These are phyloP conservation scores for Kalanchoe fedtschenkoi DNA, from an alignment of 164 flowering plant species.

Conservation along the genomic window DNA sequence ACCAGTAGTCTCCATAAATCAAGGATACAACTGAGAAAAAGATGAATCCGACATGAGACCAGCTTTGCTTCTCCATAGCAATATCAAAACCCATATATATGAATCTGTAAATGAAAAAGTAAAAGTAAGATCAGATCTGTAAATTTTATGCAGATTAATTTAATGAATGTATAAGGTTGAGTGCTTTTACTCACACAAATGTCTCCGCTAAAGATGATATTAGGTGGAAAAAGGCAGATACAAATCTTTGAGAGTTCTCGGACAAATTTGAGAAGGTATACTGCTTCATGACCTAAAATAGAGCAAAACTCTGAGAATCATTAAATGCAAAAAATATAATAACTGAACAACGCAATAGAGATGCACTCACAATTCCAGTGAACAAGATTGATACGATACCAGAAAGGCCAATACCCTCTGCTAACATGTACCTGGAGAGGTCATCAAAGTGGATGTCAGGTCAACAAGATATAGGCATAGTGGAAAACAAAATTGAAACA, in stretches of 20 bases:
- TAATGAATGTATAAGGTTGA: constrained; percentile 5
- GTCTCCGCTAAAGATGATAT: constrained; percentile 98
- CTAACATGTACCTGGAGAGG: constrained; percentile 79
- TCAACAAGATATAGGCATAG: neutral
- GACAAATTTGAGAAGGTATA: constrained; percentile 90
- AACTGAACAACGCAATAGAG: neutral
- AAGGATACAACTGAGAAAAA: constrained; percentile 99
- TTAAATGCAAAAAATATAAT: neutral
- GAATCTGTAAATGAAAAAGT: constrained; percentile 45
- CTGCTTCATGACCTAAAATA: constrained; percentile 89
- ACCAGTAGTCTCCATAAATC: neutral
- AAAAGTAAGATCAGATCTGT: neutral
- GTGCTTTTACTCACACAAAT: constrained; percentile 61
- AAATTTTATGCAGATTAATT: neutral
- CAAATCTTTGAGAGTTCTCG: constrained; percentile 85
- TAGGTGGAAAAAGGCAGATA: constrained; percentile 86
- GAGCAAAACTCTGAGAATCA: neutral
- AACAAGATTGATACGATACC: constrained; percentile 98
- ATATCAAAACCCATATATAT: constrained; percentile 99
- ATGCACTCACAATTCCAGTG: constrained; percentile 93
- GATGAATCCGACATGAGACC: constrained; percentile 98
- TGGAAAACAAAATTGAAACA: neutral
- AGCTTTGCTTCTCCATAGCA: constrained; percentile 97
- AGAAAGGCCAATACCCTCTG: constrained; percentile 97
- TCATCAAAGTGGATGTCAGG: neutral